Conservation (phyloP, 2,329 filamentous ascomycete species). For the Nemania serpens region DNA sequence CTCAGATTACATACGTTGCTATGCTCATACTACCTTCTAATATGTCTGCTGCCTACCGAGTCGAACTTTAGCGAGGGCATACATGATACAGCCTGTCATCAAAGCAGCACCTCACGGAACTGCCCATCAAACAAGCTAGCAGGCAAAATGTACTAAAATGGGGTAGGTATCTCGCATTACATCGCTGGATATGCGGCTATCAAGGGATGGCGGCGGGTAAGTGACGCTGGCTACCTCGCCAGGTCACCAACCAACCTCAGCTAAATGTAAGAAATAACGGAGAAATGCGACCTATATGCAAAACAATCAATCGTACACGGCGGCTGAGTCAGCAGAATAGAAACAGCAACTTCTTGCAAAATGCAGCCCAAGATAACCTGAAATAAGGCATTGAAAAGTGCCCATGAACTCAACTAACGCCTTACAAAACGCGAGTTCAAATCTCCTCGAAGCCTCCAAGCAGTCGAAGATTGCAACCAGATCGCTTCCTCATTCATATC, state of each 20-base stretch:
- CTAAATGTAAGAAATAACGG: conserved; percentile 3
- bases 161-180: conserved; percentile 24
- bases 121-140: neutral
- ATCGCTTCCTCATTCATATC: neutral
- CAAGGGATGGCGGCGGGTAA: neutral
- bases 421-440: conserved; percentile 6
- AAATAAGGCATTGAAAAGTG: conserved; percentile 8
- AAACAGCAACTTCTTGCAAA: neutral
- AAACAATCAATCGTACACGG: conserved; percentile 14
- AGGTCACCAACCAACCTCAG: neutral
- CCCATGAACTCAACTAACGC: conserved; percentile 22
- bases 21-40: no score
- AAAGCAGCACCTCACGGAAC: neutral
- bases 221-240: neutral
- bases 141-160: neutral
- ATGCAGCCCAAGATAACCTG: conserved; percentile 3
- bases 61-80: no score
- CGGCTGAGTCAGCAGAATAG: neutral
- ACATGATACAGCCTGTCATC: no score
- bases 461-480: neutral
- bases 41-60: no score
- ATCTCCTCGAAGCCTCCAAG: neutral
- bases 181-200: conserved; percentile 17
- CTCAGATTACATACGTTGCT: no score
- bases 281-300: conserved; percentile 3